phyloP scores from a whole-genome alignment of 139 green algal species.

The Pleodorina starrii region DNA sequence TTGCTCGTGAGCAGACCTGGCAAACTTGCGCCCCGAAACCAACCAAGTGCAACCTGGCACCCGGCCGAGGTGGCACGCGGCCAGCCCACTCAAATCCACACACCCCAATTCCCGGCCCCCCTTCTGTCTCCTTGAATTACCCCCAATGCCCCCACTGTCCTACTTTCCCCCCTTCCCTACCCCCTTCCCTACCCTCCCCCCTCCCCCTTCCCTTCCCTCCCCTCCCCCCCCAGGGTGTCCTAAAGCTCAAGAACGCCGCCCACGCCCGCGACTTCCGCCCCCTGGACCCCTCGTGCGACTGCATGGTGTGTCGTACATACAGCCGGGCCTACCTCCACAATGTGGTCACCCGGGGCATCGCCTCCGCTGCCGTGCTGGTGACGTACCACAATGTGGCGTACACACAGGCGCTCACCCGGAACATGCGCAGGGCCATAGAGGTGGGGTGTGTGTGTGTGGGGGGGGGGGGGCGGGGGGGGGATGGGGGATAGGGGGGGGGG shows the following conservation, averaged over 20 bases:
- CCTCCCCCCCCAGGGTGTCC: constrained; percentile 63
- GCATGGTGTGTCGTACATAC: constrained; percentile 76
- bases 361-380: constrained; percentile 83
- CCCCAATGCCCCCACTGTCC: no score
- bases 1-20: no score
- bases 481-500: neutral
- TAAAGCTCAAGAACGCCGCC: constrained; percentile 86
- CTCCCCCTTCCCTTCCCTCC: no score
- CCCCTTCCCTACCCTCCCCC: no score
- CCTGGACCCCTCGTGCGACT: constrained; percentile 83
- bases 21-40: no score
- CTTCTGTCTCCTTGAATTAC: no score
- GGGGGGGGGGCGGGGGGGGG: neutral
- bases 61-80: no score
- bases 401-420: constrained; percentile 78
- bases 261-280: constrained; percentile 80
- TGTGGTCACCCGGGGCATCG: constrained; percentile 76
- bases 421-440: constrained; percentile 56
- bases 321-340: constrained; percentile 89
- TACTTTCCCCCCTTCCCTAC: no score
- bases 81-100: no score
- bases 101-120: no score
- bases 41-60: no score
- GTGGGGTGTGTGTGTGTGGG: neutral
- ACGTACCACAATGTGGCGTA: constrained; percentile 94